Evolutionary conservation across 148 eudicot genomes (phyloP), one percentile per base, ranked within the genome.

Genomic region (Suaeda aralocaspica): DNA sequence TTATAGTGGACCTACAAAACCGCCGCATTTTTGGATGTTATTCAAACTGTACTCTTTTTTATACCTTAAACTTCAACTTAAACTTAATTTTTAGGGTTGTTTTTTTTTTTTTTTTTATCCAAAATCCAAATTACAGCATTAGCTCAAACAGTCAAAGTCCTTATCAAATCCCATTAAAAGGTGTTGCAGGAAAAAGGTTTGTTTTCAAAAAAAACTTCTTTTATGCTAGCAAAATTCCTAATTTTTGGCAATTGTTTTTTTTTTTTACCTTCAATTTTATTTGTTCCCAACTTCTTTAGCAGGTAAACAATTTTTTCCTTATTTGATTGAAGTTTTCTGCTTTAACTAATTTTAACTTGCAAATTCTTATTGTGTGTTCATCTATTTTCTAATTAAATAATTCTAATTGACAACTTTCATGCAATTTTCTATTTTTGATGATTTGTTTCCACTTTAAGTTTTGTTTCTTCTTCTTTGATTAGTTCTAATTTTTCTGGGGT

Each of bases 361-460:
- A 36, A 72, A 16, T 55, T 50, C 52, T 73, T n/a, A 69, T 41
- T 69, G 76, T 64, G 64, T 53, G 68, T 55, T 48, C 14, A 46
- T 49, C 34, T 34, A 12, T 2, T 6, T 50, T 5, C 18, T 19
- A 15, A 14, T 15, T 46, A 1, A 26, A 16, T 45, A 5, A 9
- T 8, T 56, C 6, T 10, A 50, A 34, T 6, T 65, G 60, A 9
- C 34, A n/a, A 7, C 34, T 28, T 50, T 22, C 6, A 24, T 59
- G 14, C 22, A 1, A 29, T 59, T 49, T 4, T 44, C 8, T 39
- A 5, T 25, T 6, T 26, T 46, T 15, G 61, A 24, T 72, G 53
- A 34, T 28, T 30, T 24, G 51, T 72, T 30, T 59, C 34, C 59
- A 53, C 29, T 44, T 53, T 62, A 16, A 72, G 80, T 60, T 67